Base-by-base conservation (phyloP, 352 stramenopile genomes). In the Phytophthora litchii region DNA sequence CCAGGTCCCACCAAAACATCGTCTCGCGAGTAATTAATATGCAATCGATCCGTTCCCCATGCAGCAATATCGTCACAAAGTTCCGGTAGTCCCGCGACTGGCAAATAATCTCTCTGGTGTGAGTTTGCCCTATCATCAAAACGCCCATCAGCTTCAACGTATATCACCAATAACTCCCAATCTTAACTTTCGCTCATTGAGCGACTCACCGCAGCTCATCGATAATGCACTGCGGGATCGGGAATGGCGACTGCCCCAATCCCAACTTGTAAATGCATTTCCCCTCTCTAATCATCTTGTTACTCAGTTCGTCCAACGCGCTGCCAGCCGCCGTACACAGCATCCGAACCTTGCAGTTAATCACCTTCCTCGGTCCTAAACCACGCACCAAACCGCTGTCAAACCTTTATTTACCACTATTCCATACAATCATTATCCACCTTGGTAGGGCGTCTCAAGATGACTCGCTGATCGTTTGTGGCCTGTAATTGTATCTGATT, bases 321-420 rank as follows among this genome's bases (percentile, higher is more conserved):
- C 83, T 93, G 3, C 83, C 82, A 0, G 83, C 86, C 11, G 84
- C 85, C 14, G 84, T 86, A 54, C 84, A 92, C 34, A 95, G 70
- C 80, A 91, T 91, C 23, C 86, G 82, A 29, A 95, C 79, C 57
- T 95, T 95, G 72, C 83, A 89, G 32, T 94, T 95, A 61, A 95
- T 94, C 1, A 83, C 84, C 52, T 92, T 90, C 25, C 80, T 70
- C 2, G 86, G 86, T 2, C 86, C 86, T 82, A 53, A 47, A 57
- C n/a, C 5, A 13, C 27, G 16, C 19, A n/a, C 53, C n/a, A 37
- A 38, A 43, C 2, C 12, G n/a, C 17, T 1, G 40, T 60, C 34
- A 63, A 41, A 40, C 20, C 3, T 1, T 5, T 16, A 25, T 50
- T 41, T 37, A 38, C 20, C 11, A 6, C 19, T 9, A 3, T 4